Evolutionary conservation across 2,329 filamentous ascomycete species (phyloP).

Genomic region (Coniochaeta ligniaria): DNA sequence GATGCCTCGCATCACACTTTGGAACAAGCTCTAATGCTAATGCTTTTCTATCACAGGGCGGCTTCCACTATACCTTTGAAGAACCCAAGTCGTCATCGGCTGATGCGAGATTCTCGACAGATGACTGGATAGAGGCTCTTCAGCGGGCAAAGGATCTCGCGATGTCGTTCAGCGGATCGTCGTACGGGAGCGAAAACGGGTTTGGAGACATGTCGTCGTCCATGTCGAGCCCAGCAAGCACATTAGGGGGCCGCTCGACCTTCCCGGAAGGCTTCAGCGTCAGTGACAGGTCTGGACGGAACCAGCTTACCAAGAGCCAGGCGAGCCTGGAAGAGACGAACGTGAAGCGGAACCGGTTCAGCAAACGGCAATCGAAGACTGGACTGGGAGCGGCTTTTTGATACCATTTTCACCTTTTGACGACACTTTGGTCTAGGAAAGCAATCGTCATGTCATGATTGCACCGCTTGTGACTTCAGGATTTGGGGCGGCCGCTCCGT

Average conservation of each 20-base stretch:
- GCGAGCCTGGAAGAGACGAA: conserved; percentile 43
- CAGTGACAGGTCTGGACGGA: conserved; percentile 46
- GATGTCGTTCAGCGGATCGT: conserved; percentile 61
- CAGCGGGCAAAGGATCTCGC: conserved; percentile 83
- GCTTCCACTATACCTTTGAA: conserved; percentile 89
- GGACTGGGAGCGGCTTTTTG: conserved; percentile 78
- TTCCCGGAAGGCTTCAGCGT: conserved; percentile 42
- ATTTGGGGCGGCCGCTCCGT: not conserved
- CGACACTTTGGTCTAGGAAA: not conserved
- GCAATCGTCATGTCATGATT: not conserved
- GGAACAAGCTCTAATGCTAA: conserved; percentile 16
- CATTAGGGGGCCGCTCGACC: conserved; percentile 53
- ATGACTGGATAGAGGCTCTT: conserved; percentile 89
- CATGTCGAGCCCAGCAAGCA: conserved; percentile 71
- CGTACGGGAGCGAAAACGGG: conserved; percentile 59
- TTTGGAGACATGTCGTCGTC: conserved; percentile 64
- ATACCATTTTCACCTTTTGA: conserved; percentile 9
- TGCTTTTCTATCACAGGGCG: conserved; percentile 49
- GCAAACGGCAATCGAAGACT: conserved; percentile 88
- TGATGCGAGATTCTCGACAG: conserved; percentile 60
- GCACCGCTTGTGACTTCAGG: not conserved
- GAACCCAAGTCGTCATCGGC: conserved; percentile 70
- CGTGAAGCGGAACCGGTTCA: conserved; percentile 64
- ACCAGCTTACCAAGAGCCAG: conserved; percentile 54
- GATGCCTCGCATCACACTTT: conserved; percentile 26